phyloP scores from a whole-genome alignment of 208 protist genomes.

The Leishmania arabica region DNA sequence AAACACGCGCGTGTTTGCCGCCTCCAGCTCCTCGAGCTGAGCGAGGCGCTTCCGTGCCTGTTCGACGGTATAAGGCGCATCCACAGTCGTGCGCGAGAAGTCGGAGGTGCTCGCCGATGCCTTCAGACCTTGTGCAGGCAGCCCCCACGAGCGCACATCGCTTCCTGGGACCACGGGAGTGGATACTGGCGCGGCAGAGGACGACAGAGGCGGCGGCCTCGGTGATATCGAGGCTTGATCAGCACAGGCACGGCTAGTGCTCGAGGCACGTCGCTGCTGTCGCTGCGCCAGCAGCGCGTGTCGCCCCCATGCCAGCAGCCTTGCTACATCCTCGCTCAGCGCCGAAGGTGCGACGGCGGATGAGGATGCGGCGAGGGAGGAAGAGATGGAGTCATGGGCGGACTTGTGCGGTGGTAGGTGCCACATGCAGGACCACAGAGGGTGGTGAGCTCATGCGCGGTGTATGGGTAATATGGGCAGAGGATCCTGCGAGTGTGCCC shows the following conservation, averaged over 20 bases:
- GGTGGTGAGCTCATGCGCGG: not conserved
- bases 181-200: not conserved
- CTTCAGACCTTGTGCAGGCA: not conserved
- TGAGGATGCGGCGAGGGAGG: slow-evolving; percentile 20
- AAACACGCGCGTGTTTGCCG: slow-evolving; percentile 26
- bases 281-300: slow-evolving; percentile 15
- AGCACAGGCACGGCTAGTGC: not conserved
- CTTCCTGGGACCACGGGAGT: not conserved
- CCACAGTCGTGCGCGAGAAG: too few species aligned
- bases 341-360: not conserved
- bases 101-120: not conserved
- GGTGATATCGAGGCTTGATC: not conserved
- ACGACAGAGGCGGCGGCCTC: not conserved
- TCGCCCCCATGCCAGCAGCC: slow-evolving; percentile 20
- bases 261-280: slow-evolving; percentile 11
- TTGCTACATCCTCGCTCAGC: slow-evolving; percentile 27
- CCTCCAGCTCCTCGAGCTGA: slow-evolving; percentile 23
- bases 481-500: not conserved
- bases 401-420: not conserved
- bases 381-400: not conserved
- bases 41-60: slow-evolving; percentile 16
- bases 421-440: not conserved
- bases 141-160: not conserved
- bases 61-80: slow-evolving; percentile 9
- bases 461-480: not conserved